These are phyloP conservation scores for Allantophomopsis cytisporea DNA, from an alignment of 2,329 filamentous ascomycete species.

Conservation along the genomic window DNA sequence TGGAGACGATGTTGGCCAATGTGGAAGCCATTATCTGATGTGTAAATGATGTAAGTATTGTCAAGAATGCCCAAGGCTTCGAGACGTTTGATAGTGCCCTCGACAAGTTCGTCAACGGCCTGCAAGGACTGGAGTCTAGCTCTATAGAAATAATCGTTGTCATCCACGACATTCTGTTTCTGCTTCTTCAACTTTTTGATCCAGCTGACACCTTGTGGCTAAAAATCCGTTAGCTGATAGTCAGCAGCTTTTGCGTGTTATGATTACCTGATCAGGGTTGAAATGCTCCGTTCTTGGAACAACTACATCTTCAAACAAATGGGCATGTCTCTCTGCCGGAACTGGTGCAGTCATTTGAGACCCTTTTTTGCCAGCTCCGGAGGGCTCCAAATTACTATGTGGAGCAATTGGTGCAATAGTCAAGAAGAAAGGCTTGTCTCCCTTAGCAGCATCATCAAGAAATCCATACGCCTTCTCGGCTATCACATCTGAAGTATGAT, in stretches of 20 bases:
- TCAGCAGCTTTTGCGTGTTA: too few relatives aligned
- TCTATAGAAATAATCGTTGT: constrained; percentile 36
- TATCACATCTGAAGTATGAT: constrained; percentile 38
- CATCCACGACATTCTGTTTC: constrained; percentile 25
- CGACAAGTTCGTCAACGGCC: constrained; percentile 39
- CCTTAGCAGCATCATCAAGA: constrained; percentile 41
- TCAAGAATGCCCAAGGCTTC: constrained; percentile 23
- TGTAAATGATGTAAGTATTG: constrained; percentile 43
- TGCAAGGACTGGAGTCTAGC: constrained; percentile 36
- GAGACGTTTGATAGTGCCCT: constrained; percentile 28
- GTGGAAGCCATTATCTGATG: constrained; percentile 39
- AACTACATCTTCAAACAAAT: constrained; percentile 44
- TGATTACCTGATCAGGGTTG: constrained; percentile 41
- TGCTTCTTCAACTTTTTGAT: constrained; percentile 26
- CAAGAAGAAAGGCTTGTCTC: constrained; percentile 50
- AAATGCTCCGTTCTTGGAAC: constrained; percentile 52
- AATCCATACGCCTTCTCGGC: constrained; percentile 43
- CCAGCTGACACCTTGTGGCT: constrained; percentile 32
- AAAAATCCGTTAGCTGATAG: too few relatives aligned
- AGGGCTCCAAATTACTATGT: constrained; percentile 35
- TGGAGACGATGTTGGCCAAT: constrained; percentile 35
- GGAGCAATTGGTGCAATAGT: constrained; percentile 52
- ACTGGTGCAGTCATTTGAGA: constrained; percentile 33
- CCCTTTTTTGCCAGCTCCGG: constrained; percentile 1
- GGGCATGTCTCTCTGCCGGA: constrained; percentile 42